Conservation (phyloP, 306 rosid genomes). For the Benincasa hispida region DNA sequence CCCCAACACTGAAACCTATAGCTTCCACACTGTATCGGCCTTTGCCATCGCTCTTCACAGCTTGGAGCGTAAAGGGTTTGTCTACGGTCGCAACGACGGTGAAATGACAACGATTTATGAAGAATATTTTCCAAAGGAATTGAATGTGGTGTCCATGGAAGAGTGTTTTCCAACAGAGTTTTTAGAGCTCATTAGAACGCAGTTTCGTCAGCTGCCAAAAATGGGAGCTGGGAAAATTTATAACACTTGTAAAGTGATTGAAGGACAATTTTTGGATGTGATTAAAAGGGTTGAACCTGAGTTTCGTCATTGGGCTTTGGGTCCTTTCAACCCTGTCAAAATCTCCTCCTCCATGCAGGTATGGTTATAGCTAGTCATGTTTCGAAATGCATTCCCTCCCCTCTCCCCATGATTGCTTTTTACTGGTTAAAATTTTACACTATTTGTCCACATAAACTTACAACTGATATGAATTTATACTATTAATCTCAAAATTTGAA, state of each 20-base stretch:
- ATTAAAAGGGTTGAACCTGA: slow-evolving; percentile 10
- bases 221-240: slow-evolving; percentile 26
- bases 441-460: too few relatives aligned
- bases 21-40: slow-evolving; percentile 51
- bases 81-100: not conserved
- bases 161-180: slow-evolving; percentile 38
- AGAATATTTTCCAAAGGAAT: slow-evolving; percentile 10
- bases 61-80: slow-evolving; percentile 12
- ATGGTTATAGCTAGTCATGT: too few relatives aligned
- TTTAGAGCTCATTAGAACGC: slow-evolving; percentile 18
- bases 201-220: slow-evolving; percentile 18
- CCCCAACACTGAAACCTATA: slow-evolving; percentile 37
- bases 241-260: slow-evolving; percentile 41
- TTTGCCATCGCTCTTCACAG: slow-evolving; percentile 25
- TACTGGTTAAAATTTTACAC: too few relatives aligned
- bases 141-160: slow-evolving; percentile 25
- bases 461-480: too few relatives aligned
- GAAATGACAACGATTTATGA: not conserved
- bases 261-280: slow-evolving; percentile 30
- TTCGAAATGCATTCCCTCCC: too few relatives aligned
- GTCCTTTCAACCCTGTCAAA: slow-evolving; percentile 45
- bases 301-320: slow-evolving; percentile 51
- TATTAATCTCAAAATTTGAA: too few relatives aligned
- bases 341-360: not conserved
- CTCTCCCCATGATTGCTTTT: too few relatives aligned